These are phyloP conservation scores for Cicer chorassanicum DNA, from an alignment of 306 rosid species.

Conservation along the genomic window DNA sequence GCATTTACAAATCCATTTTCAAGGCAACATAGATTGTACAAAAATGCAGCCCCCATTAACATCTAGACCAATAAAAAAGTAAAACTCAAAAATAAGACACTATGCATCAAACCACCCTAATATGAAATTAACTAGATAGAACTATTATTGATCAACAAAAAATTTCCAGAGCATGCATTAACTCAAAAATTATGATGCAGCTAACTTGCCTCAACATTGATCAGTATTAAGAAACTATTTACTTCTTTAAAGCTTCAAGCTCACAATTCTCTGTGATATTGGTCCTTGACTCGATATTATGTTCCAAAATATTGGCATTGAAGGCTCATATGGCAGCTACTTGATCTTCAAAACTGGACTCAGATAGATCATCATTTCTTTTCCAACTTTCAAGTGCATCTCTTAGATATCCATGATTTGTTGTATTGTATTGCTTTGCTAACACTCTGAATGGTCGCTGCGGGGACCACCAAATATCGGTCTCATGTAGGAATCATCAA, in stretches of 20 bases:
- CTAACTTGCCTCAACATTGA: conserved; percentile 12
- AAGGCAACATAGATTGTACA: not conserved
- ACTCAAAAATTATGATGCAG: not conserved
- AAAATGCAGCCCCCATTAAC: not conserved
- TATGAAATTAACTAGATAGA: conserved; percentile 20
- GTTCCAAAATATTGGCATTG: conserved; percentile 6
- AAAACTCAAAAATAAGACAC: not conserved
- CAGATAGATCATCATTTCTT: conserved; percentile 10
- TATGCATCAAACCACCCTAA: not conserved
- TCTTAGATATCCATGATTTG: not conserved
- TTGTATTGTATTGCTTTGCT: conserved; percentile 13
- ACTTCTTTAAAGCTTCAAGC: conserved; percentile 29
- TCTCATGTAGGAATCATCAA: conserved; percentile 90
- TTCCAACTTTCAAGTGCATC: conserved; percentile 20
- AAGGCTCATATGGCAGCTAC: not conserved
- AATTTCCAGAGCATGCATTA: conserved; percentile 3
- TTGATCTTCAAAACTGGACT: conserved; percentile 39
- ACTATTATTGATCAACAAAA: not conserved
- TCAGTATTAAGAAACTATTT: conserved; percentile 6
- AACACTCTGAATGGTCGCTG: conserved; percentile 42
- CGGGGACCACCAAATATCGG: conserved; percentile 87
- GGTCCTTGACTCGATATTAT: not conserved
- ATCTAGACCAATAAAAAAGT: not conserved
- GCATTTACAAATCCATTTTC: not conserved
- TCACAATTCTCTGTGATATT: not conserved